These are phyloP conservation scores for Nicotiana otophora DNA, from an alignment of 257 asterid species.

Conservation along the genomic window DNA sequence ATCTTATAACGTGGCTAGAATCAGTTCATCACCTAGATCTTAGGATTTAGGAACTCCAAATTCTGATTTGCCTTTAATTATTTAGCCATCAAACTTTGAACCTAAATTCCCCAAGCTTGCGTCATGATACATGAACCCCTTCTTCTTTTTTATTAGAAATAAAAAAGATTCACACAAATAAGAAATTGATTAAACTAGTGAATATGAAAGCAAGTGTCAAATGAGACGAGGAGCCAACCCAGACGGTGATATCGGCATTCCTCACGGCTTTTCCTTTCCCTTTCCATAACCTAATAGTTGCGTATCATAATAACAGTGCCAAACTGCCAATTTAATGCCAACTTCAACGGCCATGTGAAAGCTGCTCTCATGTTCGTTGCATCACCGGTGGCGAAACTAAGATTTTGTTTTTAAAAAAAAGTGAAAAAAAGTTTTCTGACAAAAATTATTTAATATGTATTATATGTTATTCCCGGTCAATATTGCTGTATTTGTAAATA, in stretches of 20 bases:
- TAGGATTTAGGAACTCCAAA: neutral
- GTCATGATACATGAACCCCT: neutral
- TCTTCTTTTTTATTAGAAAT: neutral
- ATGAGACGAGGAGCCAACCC: neutral
- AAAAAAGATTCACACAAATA: neutral
- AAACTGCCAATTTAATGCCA: neutral
- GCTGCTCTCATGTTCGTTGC: neutral
- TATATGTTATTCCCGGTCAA: too few relatives aligned
- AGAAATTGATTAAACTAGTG: neutral
- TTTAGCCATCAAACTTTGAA: neutral
- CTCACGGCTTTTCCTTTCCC: neutral
- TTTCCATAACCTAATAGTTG: neutral
- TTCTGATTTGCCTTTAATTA: neutral
- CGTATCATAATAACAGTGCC: neutral
- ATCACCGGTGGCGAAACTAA: too few relatives aligned
- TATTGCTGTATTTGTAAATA: too few relatives aligned
- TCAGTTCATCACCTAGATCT: neutral
- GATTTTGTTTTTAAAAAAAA: too few relatives aligned
- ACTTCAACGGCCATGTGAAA: neutral
- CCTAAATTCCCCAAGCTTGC: constrained; percentile 1
- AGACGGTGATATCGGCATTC: neutral
- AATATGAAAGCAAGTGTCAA: neutral
- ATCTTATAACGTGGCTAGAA: neutral
- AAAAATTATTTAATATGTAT: too few relatives aligned
- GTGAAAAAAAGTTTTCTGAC: too few relatives aligned